A percentile compares a stretch with the other conserved stretches of the same genome.
Conservation (phyloP, 1,284 basidiomycete species). For the Sporisorium sorghi region DNA sequence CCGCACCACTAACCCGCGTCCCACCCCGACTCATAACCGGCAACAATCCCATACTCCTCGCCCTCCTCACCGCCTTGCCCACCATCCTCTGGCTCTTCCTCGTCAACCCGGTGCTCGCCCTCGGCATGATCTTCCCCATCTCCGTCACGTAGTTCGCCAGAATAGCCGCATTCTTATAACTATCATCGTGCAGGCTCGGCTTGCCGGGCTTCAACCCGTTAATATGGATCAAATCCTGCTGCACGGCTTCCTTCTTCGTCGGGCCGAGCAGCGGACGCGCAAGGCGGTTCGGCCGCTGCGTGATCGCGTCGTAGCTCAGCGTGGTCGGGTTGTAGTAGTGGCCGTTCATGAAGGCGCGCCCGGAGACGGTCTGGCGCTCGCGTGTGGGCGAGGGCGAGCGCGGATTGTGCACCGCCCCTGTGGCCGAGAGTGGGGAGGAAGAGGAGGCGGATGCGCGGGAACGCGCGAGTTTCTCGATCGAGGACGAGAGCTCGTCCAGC, state of each 20-base stretch:
- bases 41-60: constrained; percentile 91
- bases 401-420: constrained; percentile 26
- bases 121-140: constrained; percentile 84
- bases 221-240: constrained; percentile 74
- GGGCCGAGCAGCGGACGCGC: constrained; percentile 60
- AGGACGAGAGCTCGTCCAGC: constrained; percentile 37
- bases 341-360: constrained; percentile 50
- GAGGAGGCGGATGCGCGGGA: constrained; percentile 15
- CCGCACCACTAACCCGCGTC: constrained; percentile 35
- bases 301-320: constrained; percentile 39
- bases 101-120: constrained; percentile 81
- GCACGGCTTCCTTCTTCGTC: constrained; percentile 41
- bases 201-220: constrained; percentile 68
- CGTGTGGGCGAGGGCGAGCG: constrained; percentile 5
- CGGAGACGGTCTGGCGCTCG: constrained; percentile 45
- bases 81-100: constrained; percentile 83
- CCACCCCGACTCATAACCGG: constrained; percentile 71
- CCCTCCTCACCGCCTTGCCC: constrained; percentile 87
- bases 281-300: constrained; percentile 16
- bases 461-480: constrained; percentile 42
- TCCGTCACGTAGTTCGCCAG: constrained; percentile 79
- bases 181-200: constrained; percentile 66
- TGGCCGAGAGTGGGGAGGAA: constrained; percentile 2
- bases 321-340: constrained; percentile 63
- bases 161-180: constrained; percentile 78